Evolutionary conservation across 345 rosid genomes (phyloP).

Genomic region (Heritiera littoralis): DNA sequence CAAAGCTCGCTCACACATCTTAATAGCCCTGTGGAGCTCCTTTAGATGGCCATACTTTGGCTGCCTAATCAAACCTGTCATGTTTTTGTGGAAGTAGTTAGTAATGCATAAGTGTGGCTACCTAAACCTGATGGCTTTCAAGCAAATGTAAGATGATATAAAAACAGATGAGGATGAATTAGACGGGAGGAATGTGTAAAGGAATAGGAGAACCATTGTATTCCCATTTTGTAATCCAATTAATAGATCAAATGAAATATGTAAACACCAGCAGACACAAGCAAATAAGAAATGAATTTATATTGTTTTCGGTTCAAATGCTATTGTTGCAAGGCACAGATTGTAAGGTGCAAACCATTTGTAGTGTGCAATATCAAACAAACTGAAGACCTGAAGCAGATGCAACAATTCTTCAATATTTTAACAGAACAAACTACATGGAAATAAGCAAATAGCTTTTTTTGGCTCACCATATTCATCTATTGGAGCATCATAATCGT

Average conservation of each 20-base stretch:
- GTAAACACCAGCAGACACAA: neutral
- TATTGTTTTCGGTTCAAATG: neutral
- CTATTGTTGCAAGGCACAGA: neutral
- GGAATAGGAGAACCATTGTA: neutral
- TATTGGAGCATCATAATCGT: slow-evolving; percentile 94
- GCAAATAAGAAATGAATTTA: neutral
- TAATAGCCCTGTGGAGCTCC: slow-evolving; percentile 92
- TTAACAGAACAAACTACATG: neutral
- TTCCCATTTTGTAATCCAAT: neutral
- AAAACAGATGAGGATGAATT: neutral
- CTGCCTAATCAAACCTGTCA: slow-evolving; percentile 83
- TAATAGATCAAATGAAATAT: neutral
- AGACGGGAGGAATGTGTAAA: neutral
- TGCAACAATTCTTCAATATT: neutral
- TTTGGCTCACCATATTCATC: slow-evolving; percentile 87
- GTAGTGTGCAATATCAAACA: neutral
- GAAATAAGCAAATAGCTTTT: neutral
- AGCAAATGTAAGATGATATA: neutral
- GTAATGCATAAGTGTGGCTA: slow-evolving; percentile 7
- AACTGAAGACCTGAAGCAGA: neutral
- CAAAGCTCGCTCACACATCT: slow-evolving; percentile 90
- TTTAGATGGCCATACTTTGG: slow-evolving; percentile 97
- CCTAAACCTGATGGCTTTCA: neutral
- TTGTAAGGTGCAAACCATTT: neutral
- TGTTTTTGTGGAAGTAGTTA: slow-evolving; percentile 22